Evolutionary conservation across 2,329 filamentous ascomycete genomes (phyloP).

Genomic region (Golovinomyces cichoracearum): DNA sequence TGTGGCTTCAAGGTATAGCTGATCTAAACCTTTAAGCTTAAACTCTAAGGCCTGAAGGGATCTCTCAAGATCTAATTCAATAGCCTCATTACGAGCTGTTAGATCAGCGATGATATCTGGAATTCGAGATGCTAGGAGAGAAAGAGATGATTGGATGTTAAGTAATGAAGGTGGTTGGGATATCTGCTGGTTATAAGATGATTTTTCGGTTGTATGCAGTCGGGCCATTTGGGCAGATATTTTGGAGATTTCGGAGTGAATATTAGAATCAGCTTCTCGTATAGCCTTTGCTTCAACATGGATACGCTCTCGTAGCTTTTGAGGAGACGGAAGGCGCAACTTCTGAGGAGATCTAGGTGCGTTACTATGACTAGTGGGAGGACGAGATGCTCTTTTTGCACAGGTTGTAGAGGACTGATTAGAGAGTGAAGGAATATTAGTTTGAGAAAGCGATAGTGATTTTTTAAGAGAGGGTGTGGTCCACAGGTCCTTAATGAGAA

Average conservation of each 20-base stretch:
- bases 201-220: constrained; percentile 19
- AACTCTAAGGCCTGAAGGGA: constrained; percentile 48
- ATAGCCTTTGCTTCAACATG: constrained; percentile 56
- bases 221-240: constrained; percentile 58
- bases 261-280: constrained; percentile 37
- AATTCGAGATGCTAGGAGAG: constrained; percentile 40
- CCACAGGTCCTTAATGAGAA: constrained; percentile 12
- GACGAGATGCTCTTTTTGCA: constrained; percentile 1
- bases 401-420: constrained; percentile 7
- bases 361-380: constrained; percentile 4
- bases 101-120: constrained; percentile 33
- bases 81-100: constrained; percentile 30
- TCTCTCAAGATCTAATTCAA: constrained; percentile 46
- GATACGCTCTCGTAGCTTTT: constrained; percentile 60
- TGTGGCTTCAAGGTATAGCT: constrained; percentile 64
- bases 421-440: constrained; percentile 13
- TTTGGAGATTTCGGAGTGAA: constrained; percentile 52
- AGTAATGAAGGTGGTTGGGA: constrained; percentile 1
- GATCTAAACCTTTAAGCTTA: constrained; percentile 60
- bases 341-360: constrained; percentile 15
- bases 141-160: constrained; percentile 31
- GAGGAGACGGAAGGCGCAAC: constrained; percentile 42
- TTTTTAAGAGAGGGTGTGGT: constrained; percentile 8
- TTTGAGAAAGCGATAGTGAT: constrained; percentile 10
- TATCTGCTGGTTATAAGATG: constrained; percentile 7